These are phyloP conservation scores for Sonneratia alba DNA, from an alignment of 345 rosid species.

Conservation along the genomic window DNA sequence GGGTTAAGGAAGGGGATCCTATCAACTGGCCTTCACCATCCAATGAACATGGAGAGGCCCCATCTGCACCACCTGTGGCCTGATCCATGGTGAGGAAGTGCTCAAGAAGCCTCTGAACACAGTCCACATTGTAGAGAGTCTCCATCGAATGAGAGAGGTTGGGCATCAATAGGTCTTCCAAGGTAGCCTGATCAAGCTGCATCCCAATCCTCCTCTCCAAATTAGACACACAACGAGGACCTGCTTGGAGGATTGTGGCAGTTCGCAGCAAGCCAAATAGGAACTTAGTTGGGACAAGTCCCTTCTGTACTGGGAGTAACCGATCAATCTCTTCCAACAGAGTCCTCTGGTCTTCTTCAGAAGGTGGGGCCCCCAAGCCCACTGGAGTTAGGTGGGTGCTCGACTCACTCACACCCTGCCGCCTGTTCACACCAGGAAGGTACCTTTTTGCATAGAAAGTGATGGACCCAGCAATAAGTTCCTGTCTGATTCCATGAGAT, in stretches of 20 bases:
- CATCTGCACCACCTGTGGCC: constrained; percentile 29
- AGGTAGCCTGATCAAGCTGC: constrained; percentile 89
- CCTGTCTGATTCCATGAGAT: constrained; percentile 64
- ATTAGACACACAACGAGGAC: constrained; percentile 46
- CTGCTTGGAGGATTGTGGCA: constrained; percentile 65
- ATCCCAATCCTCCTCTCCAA: constrained; percentile 82
- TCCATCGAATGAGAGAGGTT: constrained; percentile 75
- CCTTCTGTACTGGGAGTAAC: constrained; percentile 75
- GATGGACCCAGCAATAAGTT: constrained; percentile 68
- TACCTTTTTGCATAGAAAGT: constrained; percentile 63
- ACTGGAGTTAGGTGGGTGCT: constrained; percentile 48
- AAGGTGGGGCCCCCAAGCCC: constrained; percentile 41
- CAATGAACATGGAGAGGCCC: constrained; percentile 68
- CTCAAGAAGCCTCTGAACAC: constrained; percentile 73
- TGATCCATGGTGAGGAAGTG: constrained; percentile 77
- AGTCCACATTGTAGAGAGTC: constrained; percentile 86
- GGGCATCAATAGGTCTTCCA: constrained; percentile 94
- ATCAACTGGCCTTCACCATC: constrained; percentile 58
- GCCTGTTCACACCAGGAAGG: constrained; percentile 75
- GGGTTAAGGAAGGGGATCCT: constrained; percentile 75
- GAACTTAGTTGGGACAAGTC: constrained; percentile 67
- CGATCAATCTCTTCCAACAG: constrained; percentile 64
- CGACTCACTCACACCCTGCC: constrained; percentile 53
- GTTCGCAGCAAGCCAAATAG: constrained; percentile 81
- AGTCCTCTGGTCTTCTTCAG: constrained; percentile 74